Base-by-base conservation (phyloP, 345 rosid species). In the Firmiana major region DNA sequence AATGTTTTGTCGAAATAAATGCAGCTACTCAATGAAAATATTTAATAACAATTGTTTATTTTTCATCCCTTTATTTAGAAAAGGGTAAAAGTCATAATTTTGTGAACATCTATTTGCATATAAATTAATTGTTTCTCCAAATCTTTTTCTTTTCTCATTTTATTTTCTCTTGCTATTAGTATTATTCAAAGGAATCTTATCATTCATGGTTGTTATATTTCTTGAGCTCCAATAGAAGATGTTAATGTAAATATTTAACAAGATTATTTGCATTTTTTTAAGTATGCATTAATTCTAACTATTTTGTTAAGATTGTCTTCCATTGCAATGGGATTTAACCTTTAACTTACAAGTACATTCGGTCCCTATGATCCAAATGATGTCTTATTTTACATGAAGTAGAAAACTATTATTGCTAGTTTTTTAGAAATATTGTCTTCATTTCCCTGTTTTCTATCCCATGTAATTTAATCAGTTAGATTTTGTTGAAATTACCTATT, bases 321-420 rank as follows among this genome's bases (percentile, higher is more conserved):
- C 3, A 22, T 16, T 58, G 63, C 63, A 15, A 31, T 62, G 64
- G 72, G 34, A 63, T 43, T 46, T 62, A 71, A 51, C 38, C 43
- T 77, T 36, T 78, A 40, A 66, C 75, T 45, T 67, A 73, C 87
- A 93, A 95, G 91, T 91, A 76, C 89, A 81, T 84, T 88, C 81
- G 43, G 95, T 93, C 76, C 82, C 91, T 53, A 85, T 86, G 86
- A 86, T 88, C 84, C 94, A 91, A 81, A 95, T 93, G 82, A 93
- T 93, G 97, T 93, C 93, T 16, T 93, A 83, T 93, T 93, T 82
- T 93, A 93, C 87, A 91, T 75, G 83, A 91, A 95, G 97, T 91
- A 87, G 77, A 69, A 42, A 74, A 43, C 70, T 36, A 36, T 36
- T 38, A 68, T 68, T 68, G 49, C 38, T 24, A 24, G 54, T 43